Evolutionary conservation across 306 rosid genomes (phyloP).

Genomic region (Vicia faba): DNA sequence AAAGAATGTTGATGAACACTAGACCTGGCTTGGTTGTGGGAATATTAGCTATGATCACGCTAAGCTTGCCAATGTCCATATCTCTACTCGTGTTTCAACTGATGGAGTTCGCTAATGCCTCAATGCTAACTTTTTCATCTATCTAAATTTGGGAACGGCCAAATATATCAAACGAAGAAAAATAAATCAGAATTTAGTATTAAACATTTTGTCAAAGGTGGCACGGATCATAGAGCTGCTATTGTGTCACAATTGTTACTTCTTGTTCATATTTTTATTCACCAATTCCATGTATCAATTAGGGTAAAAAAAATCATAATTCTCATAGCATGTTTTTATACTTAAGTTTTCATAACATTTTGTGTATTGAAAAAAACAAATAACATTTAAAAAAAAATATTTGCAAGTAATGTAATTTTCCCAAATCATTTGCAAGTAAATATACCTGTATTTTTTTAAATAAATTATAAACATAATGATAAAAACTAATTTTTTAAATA

Average conservation of each 20-base stretch:
- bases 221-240: background rate
- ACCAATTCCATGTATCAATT: background rate
- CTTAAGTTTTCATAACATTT: no score
- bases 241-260: background rate
- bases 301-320: background rate
- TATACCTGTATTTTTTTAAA: no score
- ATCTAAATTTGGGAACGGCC: background rate
- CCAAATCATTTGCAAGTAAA: no score
- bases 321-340: no score
- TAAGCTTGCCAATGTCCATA: constrained; percentile 44
- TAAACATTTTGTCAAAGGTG: background rate
- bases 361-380: no score
- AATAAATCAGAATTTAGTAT: background rate
- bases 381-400: no score
- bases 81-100: constrained; percentile 37
- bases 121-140: background rate
- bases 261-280: background rate
- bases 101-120: constrained; percentile 6
- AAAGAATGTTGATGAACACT: constrained; percentile 52
- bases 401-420: no score
- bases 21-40: constrained; percentile 55
- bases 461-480: no score
- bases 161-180: background rate
- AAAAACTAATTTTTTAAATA: no score
- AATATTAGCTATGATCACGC: constrained; percentile 30